Conservation (phyloP, 495 filamentous ascomycete species). For the Trichoderma gamsii region DNA sequence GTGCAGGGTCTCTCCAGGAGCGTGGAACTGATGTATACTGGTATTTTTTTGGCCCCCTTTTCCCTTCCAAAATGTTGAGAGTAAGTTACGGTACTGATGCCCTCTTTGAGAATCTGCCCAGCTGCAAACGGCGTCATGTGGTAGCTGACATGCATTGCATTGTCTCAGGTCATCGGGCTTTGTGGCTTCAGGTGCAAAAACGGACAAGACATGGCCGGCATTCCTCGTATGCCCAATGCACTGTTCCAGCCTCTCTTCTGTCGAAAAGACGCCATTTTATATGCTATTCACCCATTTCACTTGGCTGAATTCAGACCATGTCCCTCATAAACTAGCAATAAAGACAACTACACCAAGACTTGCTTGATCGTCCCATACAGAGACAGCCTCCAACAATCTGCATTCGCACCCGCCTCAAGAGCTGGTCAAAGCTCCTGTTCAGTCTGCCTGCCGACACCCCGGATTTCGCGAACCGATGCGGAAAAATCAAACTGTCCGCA, state of each 20-base stretch:
- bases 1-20: background rate
- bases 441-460: background rate
- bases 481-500: conserved; percentile 11
- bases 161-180: background rate
- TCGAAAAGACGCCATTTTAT: background rate
- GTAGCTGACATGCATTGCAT: background rate
- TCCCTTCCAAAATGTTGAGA: background rate
- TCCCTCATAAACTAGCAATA: background rate
- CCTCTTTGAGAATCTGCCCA: background rate
- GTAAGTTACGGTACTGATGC: background rate
- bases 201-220: background rate
- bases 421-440: conserved; percentile 7
- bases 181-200: background rate
- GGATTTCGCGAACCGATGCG: conserved; percentile 6
- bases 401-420: background rate
- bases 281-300: background rate
- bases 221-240: background rate
- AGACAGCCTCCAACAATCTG: no score
- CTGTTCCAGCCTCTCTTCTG: background rate
- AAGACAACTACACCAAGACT: background rate
- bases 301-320: background rate
- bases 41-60: background rate
- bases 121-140: background rate
- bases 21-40: conserved; percentile 1
- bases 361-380: background rate